Evolutionary conservation across 192 early-diverging fungal genomes (phyloP).

Genomic region (Anaeromyces robustus): DNA sequence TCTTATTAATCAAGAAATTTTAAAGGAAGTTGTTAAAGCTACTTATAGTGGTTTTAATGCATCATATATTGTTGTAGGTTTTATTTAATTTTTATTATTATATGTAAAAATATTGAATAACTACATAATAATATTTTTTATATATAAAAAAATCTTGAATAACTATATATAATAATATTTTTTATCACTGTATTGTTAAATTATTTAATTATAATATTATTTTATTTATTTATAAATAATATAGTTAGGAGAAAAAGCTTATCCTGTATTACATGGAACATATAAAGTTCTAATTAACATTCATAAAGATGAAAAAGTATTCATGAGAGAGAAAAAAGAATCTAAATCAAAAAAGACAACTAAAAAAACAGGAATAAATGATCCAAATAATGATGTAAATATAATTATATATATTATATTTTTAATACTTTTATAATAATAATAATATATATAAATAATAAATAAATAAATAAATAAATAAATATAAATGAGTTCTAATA

Average conservation of each 20-base stretch:
- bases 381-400: not conserved
- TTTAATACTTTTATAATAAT: too few relatives aligned
- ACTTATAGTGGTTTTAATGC: not conserved
- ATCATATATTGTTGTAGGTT: not conserved
- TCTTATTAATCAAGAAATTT: constrained; percentile 38
- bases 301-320: not conserved
- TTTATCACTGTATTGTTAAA: too few relatives aligned
- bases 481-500: too few relatives aligned
- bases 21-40: constrained; percentile 27
- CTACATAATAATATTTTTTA: too few relatives aligned
- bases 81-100: not conserved
- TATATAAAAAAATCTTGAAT: too few relatives aligned
- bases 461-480: too few relatives aligned
- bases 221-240: too few relatives aligned
- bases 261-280: not conserved
- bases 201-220: too few relatives aligned
- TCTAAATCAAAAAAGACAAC: not conserved
- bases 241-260: not conserved
- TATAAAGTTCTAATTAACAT: not conserved
- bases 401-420: not conserved
- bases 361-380: not conserved
- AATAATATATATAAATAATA: too few relatives aligned
- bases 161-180: too few relatives aligned
- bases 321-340: not conserved
- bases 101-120: too few relatives aligned